phyloP scores from a whole-genome alignment of 2,329 filamentous ascomycete species.

The Mollisiaceae sp. region DNA sequence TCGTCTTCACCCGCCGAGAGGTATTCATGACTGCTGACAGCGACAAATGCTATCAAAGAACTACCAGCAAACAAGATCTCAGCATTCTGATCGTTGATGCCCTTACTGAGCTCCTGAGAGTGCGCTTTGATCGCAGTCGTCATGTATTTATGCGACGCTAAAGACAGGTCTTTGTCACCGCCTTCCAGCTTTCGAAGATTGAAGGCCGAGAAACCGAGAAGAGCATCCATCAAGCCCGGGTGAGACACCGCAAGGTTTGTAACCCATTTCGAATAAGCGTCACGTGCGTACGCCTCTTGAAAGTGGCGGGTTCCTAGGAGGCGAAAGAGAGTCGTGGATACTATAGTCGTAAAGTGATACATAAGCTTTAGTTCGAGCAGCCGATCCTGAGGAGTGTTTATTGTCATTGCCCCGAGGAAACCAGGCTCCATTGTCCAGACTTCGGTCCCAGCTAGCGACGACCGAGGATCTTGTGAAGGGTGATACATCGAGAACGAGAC shows the following conservation, averaged over 20 bases:
- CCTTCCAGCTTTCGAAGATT: conserved; percentile 58
- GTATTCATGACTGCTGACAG: conserved; percentile 61
- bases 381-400: conserved; percentile 27
- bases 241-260: conserved; percentile 63
- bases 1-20: conserved; percentile 51
- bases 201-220: conserved; percentile 65
- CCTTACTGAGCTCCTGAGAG: conserved; percentile 56
- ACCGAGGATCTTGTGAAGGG: neutral
- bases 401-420: conserved; percentile 9
- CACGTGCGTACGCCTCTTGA: neutral
- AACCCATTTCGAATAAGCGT: conserved; percentile 49
- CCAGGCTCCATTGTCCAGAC: conserved; percentile 1
- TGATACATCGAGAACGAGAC: neutral
- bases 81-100: conserved; percentile 62
- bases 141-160: conserved; percentile 66
- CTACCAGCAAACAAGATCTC: conserved; percentile 65
- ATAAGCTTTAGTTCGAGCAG: conserved; percentile 62
- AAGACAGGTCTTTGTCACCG: conserved; percentile 60
- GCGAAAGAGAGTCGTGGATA: conserved; percentile 14
- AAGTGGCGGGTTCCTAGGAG: neutral
- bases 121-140: conserved; percentile 64
- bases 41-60: conserved; percentile 64
- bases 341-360: conserved; percentile 55
- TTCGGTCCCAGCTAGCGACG: conserved; percentile 34
- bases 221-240: conserved; percentile 62